A percentile compares a stretch with the other conserved stretches of the same genome.
These are phyloP conservation scores for Keithomyces neogunnii DNA, from an alignment of 2,329 filamentous ascomycete genomes.

Conservation along the genomic window DNA sequence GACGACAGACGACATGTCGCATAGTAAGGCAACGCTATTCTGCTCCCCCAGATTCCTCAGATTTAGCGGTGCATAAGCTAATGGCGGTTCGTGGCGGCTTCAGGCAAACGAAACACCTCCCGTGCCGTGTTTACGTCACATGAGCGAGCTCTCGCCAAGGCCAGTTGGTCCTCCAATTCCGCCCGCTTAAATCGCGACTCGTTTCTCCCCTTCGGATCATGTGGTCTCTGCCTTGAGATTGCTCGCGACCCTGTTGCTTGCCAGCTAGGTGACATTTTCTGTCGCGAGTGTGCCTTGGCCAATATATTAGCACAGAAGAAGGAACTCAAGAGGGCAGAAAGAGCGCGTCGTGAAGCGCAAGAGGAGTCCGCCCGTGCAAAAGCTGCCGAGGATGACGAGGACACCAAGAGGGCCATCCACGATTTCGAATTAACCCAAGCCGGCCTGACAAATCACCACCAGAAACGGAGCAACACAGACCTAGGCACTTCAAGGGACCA, in stretches of 20 bases:
- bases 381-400: constrained; percentile 58
- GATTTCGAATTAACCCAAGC: constrained; percentile 84
- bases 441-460: constrained; percentile 43
- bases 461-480: constrained; percentile 23
- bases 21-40: constrained; percentile 31
- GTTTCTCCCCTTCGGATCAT: constrained; percentile 85
- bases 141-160: constrained; percentile 75
- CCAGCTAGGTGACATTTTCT: constrained; percentile 81
- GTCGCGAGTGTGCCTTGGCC: constrained; percentile 82
- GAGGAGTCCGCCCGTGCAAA: constrained; percentile 54
- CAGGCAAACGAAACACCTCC: constrained; percentile 81
- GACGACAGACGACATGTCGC: constrained; percentile 29
- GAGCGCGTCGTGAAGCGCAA: constrained; percentile 50
- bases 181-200: constrained; percentile 85
- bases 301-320: constrained; percentile 89
- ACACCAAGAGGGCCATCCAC: constrained; percentile 57
- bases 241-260: constrained; percentile 80
- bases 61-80: not conserved
- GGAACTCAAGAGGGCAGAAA: constrained; percentile 78
- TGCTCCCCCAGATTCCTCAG: not conserved
- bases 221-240: constrained; percentile 75
- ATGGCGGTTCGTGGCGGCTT: not conserved
- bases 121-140: constrained; percentile 89
- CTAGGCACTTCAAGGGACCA: not conserved
- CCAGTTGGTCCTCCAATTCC: constrained; percentile 71